Base-by-base conservation (phyloP, 148 eudicot species). In the Silene conica region DNA sequence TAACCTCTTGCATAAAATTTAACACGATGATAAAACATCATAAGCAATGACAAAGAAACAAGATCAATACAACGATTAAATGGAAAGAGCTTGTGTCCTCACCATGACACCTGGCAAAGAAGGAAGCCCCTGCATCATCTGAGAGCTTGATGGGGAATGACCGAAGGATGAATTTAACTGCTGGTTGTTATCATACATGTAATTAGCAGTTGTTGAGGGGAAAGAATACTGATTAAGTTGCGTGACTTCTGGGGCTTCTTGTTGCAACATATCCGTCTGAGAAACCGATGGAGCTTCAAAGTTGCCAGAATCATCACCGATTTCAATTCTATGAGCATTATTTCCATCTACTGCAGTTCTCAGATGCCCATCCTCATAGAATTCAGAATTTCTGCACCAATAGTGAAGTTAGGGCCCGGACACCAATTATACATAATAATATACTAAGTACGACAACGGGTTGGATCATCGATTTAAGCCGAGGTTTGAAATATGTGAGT, bases 51-150 rank as follows among this genome's bases (percentile, higher is more conserved):
- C 1, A 9, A 48, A 38, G 43, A 8, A 38, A 38, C 1, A 38
- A 38, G 9, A 11, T 22, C 65, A 22, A 22, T 4, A 61, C 10
- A 28, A 13, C 8, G 9, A 43, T 34, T 13, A 63, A 34, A 43
- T 41, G 22, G 43, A 78, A 12, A 58, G 61, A 31, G 67, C 4
- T 22, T 7, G 55, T 15, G 76, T 69, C 2, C 79, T 80, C 85
- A 93, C 90, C 93, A 87, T 85, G 31, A 85, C 87, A 78, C 81
- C 84, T 0, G 93, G 80, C 71, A 84, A 84, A 13, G 89, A 81
- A 78, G 93, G 80, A 69, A 87, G 71, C 76, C 87, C 88, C 82
- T 87, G 97, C 86, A 88, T 87, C 86, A 87, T 87, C 83, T 89
- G 93, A 22, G 91, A 69, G 74, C 84, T 84, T 43, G 85, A 23